These are phyloP conservation scores for Candida broadrunensis DNA, from an alignment of 805 yeast species.

Conservation along the genomic window DNA sequence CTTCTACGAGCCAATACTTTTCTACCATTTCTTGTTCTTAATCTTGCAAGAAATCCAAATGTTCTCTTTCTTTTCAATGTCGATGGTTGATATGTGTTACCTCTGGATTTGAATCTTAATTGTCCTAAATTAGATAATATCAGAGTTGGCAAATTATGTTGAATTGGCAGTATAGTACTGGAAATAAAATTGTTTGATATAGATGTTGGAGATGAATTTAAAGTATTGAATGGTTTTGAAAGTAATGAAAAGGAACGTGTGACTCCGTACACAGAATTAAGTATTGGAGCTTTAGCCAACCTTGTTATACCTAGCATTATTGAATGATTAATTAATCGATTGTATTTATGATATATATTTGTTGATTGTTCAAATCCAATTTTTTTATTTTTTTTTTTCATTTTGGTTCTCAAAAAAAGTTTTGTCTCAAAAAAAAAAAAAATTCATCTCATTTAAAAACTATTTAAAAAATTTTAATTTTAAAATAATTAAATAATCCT, in stretches of 20 bases:
- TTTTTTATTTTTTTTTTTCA: too few species aligned
- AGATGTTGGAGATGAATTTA: neutral
- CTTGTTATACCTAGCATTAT: neutral
- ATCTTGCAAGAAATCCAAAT: conserved; percentile 84
- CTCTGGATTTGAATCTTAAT: conserved; percentile 80
- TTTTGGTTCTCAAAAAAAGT: too few species aligned
- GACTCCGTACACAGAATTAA: neutral
- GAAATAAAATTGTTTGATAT: conserved; percentile 1
- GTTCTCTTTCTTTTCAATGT: conserved; percentile 87
- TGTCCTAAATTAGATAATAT: conserved; percentile 34
- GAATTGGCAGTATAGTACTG: neutral
- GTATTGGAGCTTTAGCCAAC: neutral
- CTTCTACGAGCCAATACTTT: conserved; percentile 74
- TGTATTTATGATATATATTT: too few species aligned
- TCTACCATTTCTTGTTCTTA: conserved; percentile 71
- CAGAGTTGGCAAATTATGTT: conserved; percentile 1
- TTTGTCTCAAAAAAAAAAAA: too few species aligned
- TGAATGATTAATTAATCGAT: too few species aligned
- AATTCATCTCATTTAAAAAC: too few species aligned
- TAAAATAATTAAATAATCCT: too few species aligned
- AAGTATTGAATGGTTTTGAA: neutral
- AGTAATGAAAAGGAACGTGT: neutral
- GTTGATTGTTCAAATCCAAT: too few species aligned
- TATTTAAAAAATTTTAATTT: too few species aligned
- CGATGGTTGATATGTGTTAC: conserved; percentile 93